A percentile compares a stretch with the other conserved stretches of the same genome.
phyloP scores from a whole-genome alignment of 2,329 filamentous ascomycete species.

The Hymenoscyphus repandus region DNA sequence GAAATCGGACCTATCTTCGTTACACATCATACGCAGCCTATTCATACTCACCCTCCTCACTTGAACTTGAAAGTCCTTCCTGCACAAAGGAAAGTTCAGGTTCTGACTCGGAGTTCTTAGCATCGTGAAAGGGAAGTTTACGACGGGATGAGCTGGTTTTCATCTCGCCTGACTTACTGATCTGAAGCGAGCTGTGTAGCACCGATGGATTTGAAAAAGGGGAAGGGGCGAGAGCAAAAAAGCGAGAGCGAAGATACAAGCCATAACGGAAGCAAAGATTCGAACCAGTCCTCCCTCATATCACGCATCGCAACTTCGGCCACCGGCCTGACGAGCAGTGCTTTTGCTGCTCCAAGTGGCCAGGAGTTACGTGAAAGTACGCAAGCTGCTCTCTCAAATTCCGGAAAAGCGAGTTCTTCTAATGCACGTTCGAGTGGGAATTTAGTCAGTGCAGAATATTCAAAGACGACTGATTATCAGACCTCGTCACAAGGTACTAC shows the following conservation, averaged over 20 bases:
- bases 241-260: conserved; percentile 21
- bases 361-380: conserved; percentile 20
- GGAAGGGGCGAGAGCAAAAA: conserved; percentile 6
- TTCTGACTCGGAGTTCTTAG: too few species aligned
- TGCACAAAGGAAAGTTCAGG: too few species aligned
- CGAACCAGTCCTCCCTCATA: conserved; percentile 17
- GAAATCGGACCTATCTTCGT: too few species aligned
- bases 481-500: neutral
- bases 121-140: too few species aligned
- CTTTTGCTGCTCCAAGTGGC: conserved; percentile 24
- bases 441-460: conserved; percentile 21
- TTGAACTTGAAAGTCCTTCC: too few species aligned
- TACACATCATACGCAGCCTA: too few species aligned
- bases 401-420: conserved; percentile 20
- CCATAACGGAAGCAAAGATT: conserved; percentile 1
- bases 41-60: too few species aligned
- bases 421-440: conserved; percentile 9
- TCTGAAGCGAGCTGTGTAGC: neutral
- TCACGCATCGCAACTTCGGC: conserved; percentile 32
- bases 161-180: too few species aligned
- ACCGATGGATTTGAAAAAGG: conserved; percentile 5
- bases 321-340: conserved; percentile 30
- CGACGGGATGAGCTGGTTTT: too few species aligned
- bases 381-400: conserved; percentile 21
- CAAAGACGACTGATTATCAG: conserved; percentile 11